Percentiles rank a stretch among this genome's conserved stretches.
Conservation (phyloP, 1,284 basidiomycete genomes). For the Veloporphyrellus conicus region DNA sequence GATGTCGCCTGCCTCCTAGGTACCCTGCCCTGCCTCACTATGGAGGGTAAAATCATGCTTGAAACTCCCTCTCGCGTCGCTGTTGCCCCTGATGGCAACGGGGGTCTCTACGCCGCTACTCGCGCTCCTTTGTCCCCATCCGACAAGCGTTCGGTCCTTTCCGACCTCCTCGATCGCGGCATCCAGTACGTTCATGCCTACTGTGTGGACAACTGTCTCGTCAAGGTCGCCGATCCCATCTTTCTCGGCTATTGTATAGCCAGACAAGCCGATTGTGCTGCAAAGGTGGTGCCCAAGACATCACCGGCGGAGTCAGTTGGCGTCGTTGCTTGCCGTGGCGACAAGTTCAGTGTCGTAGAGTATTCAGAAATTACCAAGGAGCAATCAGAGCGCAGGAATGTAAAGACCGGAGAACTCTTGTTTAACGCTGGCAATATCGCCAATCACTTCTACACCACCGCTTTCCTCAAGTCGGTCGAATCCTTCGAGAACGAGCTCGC, state of each 20-base stretch:
- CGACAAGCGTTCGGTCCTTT: constrained; percentile 70
- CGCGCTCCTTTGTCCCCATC: constrained; percentile 69
- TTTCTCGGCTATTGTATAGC: constrained; percentile 93
- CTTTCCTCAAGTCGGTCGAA: constrained; percentile 78
- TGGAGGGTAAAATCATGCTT: constrained; percentile 92
- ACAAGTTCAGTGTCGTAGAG: constrained; percentile 90
- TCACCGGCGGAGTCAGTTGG: constrained; percentile 89
- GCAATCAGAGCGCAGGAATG: constrained; percentile 76
- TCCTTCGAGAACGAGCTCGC: constrained; percentile 86
- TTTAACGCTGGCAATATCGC: constrained; percentile 97
- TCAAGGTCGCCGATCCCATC: constrained; percentile 93
- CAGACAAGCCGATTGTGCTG: constrained; percentile 83
- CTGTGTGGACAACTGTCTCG: constrained; percentile 99
- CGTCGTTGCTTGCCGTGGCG: constrained; percentile 81
- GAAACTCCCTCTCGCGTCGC: constrained; percentile 76
- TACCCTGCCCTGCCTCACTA: constrained; percentile 90
- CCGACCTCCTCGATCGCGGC: constrained; percentile 75
- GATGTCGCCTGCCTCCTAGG: constrained; percentile 47
- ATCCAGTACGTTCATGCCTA: constrained; percentile 92
- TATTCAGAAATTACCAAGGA: constrained; percentile 93
- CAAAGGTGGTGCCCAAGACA: constrained; percentile 94
- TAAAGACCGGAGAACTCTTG: constrained; percentile 68
- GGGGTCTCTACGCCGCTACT: constrained; percentile 92
- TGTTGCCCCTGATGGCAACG: constrained; percentile 97
- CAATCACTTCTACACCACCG: constrained; percentile 96